Base-by-base conservation (phyloP, 768 basidiomycete species). In the Lactifluus echinatus region DNA sequence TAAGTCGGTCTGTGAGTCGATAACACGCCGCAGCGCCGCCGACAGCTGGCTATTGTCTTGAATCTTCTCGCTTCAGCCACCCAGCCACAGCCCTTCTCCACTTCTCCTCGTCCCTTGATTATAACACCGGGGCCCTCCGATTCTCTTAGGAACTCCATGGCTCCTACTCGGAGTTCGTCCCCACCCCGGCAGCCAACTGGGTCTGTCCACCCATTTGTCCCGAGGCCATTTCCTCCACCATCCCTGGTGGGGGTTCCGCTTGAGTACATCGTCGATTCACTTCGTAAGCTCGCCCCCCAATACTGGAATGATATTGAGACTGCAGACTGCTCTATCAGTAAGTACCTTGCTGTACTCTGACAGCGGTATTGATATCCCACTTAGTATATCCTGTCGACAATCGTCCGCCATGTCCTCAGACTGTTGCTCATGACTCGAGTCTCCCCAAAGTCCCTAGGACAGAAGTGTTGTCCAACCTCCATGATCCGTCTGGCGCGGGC, bases 241-340 rank as follows among this genome's bases (percentile, higher is more conserved):
- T 74, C 80, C 24, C 74, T 85, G 63, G 73, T 74, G 40, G 79
- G 75, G 61, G 83, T 88, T 36, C 87, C 87, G 54, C 73, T 80
- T 64, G 84, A 85, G 66, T 89, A 87, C 65, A 85, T 89, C 65
- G 67, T 85, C 63, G 77, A 80, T 65, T 83, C 84, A 67, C 79
- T 89, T 40, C 84, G 79, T 70, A 73, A 70, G 66, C 73, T 89
- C 50, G 87, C 86, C 14, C 72, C 80, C 21, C 72, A 76, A 46
- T 87, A 84, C 71, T 89, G 88, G 87, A 79, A 83, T 65, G 85
- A 81, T 61, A 77, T 81, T 56, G 84, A 87, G 63, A 86, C 83
- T 1, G 80, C 87, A 8, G 85, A 91, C 69, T 91, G 87, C 69
- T 88, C 88, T 15, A 76, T 90, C 55, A 77, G 89, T 89, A 48